Evolutionary conservation across 768 basidiomycete species (phyloP).

Genomic region (Tricholoma hemisulphureum): DNA sequence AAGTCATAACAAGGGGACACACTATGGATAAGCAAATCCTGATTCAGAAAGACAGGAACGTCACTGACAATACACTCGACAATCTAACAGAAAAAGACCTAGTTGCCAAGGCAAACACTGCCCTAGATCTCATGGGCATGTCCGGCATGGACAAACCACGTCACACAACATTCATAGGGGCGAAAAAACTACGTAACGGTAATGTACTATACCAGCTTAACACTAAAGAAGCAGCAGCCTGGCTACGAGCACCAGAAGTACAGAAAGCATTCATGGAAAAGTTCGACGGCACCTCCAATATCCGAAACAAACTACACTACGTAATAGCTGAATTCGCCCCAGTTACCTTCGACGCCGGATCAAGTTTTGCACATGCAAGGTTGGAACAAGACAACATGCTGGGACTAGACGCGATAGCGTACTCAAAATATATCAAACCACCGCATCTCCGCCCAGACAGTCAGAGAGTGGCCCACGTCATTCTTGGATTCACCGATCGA

Average conservation of each 20-base stretch:
- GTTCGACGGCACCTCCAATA: background rate
- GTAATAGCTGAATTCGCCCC: too few relatives aligned
- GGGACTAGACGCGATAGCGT: background rate
- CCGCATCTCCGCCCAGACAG: background rate
- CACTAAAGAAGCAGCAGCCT: background rate
- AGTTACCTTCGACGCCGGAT: conserved; percentile 8
- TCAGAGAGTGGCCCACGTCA: conserved; percentile 23
- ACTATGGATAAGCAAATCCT: background rate
- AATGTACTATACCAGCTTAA: background rate
- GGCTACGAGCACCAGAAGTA: too few relatives aligned
- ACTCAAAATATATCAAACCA: conserved; percentile 29
- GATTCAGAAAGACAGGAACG: too few relatives aligned
- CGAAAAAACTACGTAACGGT: background rate
- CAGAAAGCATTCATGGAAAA: background rate
- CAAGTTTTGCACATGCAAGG: background rate
- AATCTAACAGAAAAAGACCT: background rate
- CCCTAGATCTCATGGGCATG: background rate
- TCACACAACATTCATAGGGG: background rate
- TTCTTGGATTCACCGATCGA: conserved; percentile 16
- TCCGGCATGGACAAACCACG: background rate
- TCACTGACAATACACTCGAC: background rate
- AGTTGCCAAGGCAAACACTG: background rate
- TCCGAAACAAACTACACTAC: conserved; percentile 2
- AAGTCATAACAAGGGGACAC: background rate
- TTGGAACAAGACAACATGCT: conserved; percentile 18